Base-by-base conservation (phyloP, 768 basidiomycete species). In the Leccinum disarticulatum region DNA sequence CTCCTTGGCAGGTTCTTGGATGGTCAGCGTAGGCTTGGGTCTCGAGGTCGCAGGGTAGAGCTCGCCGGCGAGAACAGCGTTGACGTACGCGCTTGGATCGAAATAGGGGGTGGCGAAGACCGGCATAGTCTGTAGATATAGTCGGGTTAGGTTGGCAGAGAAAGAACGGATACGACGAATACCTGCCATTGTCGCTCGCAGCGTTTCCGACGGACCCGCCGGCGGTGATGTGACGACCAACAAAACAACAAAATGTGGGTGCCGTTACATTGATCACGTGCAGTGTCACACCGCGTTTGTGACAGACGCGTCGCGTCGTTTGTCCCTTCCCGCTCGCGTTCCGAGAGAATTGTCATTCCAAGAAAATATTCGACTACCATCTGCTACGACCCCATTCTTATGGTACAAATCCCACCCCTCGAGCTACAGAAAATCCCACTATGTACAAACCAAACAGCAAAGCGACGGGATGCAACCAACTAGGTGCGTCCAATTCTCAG, bases 61-160 rank as follows among this genome's bases (percentile, higher is more conserved):
- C 64, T 94, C 88, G 27, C 92, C 90, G 5, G 94, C 88, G 25
- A 98, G 81, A 56, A 96, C 83, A 15, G 92, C 87, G 72, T 95
- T 95, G 3, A 95, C 95, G 71, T 95, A 97, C 46, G 90, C 89
- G 68, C 91, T 90, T 15, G 92, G 81, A 70, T 96, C 89, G 72
- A 98, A 98, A 35, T 86, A 80, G 2, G 85, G 72, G 46, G 76
- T 80, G 30, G 90, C 80, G 68, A 97, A 98, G 50, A 87, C 22
- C 81, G 15, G 86, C 70, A 68, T 94, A 90, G 64, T 94, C 93
- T 87, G 30, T 46, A 5, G 9, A 1, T n/a, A n/a, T 46, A 19
- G 4, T 46, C 5, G 43, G 4, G 43, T 17, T 1, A 48, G 22
- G 8, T 25, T 31, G 33, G 50, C 13, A 46, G 30, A 56, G 6